A percentile compares a stretch with the other conserved stretches of the same genome.
phyloP scores from a whole-genome alignment of 73 alveolate species.

The Blepharisma stoltei region DNA sequence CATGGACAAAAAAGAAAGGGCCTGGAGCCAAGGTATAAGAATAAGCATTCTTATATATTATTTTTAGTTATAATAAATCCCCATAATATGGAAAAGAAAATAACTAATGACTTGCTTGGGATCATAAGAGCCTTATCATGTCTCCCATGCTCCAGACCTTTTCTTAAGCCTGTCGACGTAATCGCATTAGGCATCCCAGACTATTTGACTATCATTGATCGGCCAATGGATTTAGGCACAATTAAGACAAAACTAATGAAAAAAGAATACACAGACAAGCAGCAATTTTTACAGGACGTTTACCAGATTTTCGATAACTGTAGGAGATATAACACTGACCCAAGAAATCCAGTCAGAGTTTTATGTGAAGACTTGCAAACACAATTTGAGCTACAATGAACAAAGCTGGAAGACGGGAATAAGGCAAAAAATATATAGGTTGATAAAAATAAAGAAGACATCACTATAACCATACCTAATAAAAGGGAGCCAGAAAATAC shows the following conservation, averaged over 20 bases:
- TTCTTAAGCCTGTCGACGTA: conserved; percentile 23
- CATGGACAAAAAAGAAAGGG: conserved; percentile 1
- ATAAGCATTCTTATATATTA: no score
- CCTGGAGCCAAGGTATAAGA: no score
- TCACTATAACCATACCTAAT: background rate
- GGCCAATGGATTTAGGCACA: conserved; percentile 34
- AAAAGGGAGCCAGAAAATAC: background rate
- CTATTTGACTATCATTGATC: background rate
- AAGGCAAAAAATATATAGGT: background rate
- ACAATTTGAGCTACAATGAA: conserved; percentile 20
- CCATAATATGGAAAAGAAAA: conserved; percentile 1
- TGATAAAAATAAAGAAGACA: background rate
- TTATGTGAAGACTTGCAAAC: conserved; percentile 27
- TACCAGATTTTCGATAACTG: conserved; percentile 10
- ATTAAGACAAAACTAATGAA: conserved; percentile 2
- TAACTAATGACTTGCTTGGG: conserved; percentile 11
- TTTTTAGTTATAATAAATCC: background rate
- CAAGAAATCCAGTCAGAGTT: conserved; percentile 18
- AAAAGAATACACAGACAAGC: background rate
- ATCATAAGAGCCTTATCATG: conserved; percentile 1
- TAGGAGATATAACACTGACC: conserved; percentile 19
- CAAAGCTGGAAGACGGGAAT: background rate
- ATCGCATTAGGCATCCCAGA: conserved; percentile 31
- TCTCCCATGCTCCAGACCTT: conserved; percentile 29
- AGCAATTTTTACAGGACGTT: conserved; percentile 13